A percentile compares a stretch with the other conserved stretches of the same genome.
These are phyloP conservation scores for Fusarium keratoplasticum DNA, from an alignment of 2,329 filamentous ascomycete genomes.

Conservation along the genomic window DNA sequence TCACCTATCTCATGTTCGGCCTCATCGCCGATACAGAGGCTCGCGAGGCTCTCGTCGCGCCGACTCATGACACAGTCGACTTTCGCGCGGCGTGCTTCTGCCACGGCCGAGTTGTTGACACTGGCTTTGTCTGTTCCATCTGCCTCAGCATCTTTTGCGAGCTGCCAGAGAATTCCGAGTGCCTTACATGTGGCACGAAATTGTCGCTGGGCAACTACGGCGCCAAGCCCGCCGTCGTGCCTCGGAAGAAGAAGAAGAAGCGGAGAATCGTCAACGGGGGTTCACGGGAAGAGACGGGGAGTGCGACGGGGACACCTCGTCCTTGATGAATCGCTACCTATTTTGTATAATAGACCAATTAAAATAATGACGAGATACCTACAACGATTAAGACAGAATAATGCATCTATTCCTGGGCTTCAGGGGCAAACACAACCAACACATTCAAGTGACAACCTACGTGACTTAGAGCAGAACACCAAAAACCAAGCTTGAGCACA, in stretches of 20 bases:
- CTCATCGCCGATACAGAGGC: slow-evolving; percentile 76
- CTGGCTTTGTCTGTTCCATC: slow-evolving; percentile 95
- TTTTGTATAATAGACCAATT: slow-evolving; percentile 39
- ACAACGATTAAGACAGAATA: slow-evolving; percentile 2
- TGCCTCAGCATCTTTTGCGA: slow-evolving; percentile 94
- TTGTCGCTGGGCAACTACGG: slow-evolving; percentile 83
- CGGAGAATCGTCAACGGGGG: slow-evolving; percentile 70
- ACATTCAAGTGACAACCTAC: not conserved
- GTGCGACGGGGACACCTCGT: slow-evolving; percentile 70
- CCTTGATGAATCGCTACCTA: slow-evolving; percentile 38
- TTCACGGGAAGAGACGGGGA: slow-evolving; percentile 67
- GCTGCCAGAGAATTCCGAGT: slow-evolving; percentile 71
- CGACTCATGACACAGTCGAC: slow-evolving; percentile 88
- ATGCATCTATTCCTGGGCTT: not conserved
- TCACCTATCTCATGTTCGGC: slow-evolving; percentile 95
- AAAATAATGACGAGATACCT: slow-evolving; percentile 40
- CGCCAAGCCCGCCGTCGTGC: slow-evolving; percentile 79
- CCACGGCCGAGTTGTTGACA: slow-evolving; percentile 88
- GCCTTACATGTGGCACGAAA: slow-evolving; percentile 85
- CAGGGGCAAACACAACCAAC: not conserved
- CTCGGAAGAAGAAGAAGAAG: slow-evolving; percentile 80
- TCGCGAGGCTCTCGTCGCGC: slow-evolving; percentile 75
- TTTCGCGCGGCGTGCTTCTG: slow-evolving; percentile 99
- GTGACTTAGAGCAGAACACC: not conserved
- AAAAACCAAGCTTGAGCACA: not conserved